Evolutionary conservation across 2,329 filamentous ascomycete species (phyloP), one percentile per base, ranked within the genome.

Genomic region (Colletotrichum sansevieriae): DNA sequence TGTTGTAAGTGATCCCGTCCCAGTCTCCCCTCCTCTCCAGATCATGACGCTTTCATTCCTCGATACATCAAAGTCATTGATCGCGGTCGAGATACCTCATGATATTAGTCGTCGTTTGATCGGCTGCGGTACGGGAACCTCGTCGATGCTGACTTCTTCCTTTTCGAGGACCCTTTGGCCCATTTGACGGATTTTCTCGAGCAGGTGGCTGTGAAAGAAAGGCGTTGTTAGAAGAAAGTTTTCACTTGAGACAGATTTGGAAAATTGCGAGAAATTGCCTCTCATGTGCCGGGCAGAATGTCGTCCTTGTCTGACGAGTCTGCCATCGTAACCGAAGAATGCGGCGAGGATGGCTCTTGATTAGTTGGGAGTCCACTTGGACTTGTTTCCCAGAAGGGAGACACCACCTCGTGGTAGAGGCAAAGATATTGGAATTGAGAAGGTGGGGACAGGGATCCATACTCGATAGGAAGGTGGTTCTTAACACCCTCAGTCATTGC

Each of bases 401-500:
- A 68, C 55, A 58, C 35, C 56, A 58, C 35, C 51, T 71, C 69
- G 11, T 44, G 47, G 47, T 49, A 65, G 59, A 59, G 15, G 51
- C 33, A 65, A 72, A 66, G 7, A 76, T 72, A 59, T 77, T 69
- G 65, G 79, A 74, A 61, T 78, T 65, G 57, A 80, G 76, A 20
- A 71, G 77, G 78, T 63, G 74, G 79, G 71, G 74, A 76, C 59
- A 77, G 79, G 70, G 72, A 70, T 70, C 75, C 86, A 72, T 87
- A 89, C 87, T 85, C 84, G 61, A 90, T 84, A 25, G 87, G 85
- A 62, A 88, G 74, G 68, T 86, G 83, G 11, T 87, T 85, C 51
- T 83, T 82, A 59, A 78, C 80, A 72, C 88, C 86, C 73, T 90
- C 85, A 59, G 86, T 83, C 57, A 91, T 78, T 29, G 87, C 87